Conservation (phyloP, 2,329 filamentous ascomycete genomes). For the Colletotrichum siamense region DNA sequence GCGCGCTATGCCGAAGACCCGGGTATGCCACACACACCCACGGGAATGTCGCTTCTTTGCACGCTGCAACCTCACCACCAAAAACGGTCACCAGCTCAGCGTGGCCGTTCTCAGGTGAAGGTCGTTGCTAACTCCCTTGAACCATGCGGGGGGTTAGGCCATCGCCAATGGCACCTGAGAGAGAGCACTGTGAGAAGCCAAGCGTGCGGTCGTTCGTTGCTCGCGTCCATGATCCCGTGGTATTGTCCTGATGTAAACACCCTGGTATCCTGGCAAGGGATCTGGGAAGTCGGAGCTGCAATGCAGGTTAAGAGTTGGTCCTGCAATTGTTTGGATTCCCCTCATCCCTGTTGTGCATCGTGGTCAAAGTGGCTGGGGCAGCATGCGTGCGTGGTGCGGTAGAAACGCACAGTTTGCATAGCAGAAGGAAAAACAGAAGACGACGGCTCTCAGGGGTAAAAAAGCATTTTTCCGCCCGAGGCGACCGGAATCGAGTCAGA, state of each 20-base stretch:
- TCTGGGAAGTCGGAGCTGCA: neutral
- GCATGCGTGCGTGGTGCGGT: neutral
- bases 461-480: constrained; percentile 4
- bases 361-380: constrained; percentile 5
- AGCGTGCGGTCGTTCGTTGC: neutral
- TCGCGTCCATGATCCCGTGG: neutral
- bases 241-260: neutral
- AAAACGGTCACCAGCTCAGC: constrained; percentile 13
- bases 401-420: neutral
- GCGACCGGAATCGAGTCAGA: constrained; percentile 1
- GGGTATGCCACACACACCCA: neutral
- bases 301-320: neutral
- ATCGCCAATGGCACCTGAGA: neutral
- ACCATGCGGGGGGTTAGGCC: neutral
- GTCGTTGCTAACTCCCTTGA: neutral
- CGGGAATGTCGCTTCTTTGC: constrained; percentile 13
- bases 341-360: constrained; percentile 10
- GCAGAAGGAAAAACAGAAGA: neutral
- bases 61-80: constrained; percentile 12
- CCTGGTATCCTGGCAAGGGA: neutral
- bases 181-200: neutral
- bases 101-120: neutral
- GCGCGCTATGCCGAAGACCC: constrained; percentile 7
- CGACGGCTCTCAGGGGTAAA: neutral
- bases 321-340: constrained; percentile 9